A percentile compares a stretch with the other conserved stretches of the same genome.
phyloP scores from a whole-genome alignment of 164 flowering plant species.

The Hamamelis virginiana region DNA sequence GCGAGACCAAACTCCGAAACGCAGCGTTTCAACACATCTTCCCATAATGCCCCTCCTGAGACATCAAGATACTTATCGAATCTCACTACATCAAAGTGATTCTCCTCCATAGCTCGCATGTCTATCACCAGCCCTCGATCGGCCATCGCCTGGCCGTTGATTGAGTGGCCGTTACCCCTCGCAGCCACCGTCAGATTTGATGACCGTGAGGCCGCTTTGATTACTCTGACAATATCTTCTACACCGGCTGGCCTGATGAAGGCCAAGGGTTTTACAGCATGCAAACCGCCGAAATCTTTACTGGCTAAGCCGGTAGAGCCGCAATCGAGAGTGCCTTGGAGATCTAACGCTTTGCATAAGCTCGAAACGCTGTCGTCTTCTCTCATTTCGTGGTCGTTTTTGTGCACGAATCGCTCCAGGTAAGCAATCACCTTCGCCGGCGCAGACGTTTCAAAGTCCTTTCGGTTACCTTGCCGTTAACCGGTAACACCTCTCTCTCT shows the following conservation, averaged over 20 bases:
- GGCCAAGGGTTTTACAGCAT: conserved; percentile 43
- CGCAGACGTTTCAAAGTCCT: background rate
- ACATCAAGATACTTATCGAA: conserved; percentile 44
- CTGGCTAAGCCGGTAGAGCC: conserved; percentile 26
- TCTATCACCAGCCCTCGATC: conserved; percentile 70
- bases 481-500: background rate
- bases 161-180: conserved; percentile 89
- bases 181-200: conserved; percentile 74
- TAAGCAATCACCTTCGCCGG: conserved; percentile 52
- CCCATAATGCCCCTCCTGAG: conserved; percentile 87
- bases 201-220: conserved; percentile 39
- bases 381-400: conserved; percentile 35
- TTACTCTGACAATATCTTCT: conserved; percentile 49
- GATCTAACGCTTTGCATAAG: conserved; percentile 32
- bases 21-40: conserved; percentile 55
- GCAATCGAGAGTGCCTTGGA: conserved; percentile 40
- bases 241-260: conserved; percentile 43
- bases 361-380: conserved; percentile 27
- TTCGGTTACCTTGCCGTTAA: too few species aligned
- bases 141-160: conserved; percentile 89
- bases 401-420: conserved; percentile 47
- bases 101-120: conserved; percentile 47
- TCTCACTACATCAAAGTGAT: conserved; percentile 14
- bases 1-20: conserved; percentile 52
- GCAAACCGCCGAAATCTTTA: conserved; percentile 76